Evolutionary conservation across 305 asterid species (phyloP), one percentile per base, ranked within the genome.

Genomic region (Fraxinus latifolia): DNA sequence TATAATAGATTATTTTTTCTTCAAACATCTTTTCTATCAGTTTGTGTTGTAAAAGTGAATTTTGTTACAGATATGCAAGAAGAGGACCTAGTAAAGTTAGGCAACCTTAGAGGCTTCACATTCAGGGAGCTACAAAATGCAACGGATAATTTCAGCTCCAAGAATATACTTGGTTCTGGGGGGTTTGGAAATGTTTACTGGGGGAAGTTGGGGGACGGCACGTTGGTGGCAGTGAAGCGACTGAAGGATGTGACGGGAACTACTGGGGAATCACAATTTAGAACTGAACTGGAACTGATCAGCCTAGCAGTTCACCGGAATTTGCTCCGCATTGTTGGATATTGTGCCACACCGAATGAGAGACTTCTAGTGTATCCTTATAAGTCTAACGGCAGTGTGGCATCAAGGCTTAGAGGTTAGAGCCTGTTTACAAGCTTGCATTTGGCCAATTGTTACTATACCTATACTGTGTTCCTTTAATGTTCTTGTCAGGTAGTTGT

Each of bases 381-480:
- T 80, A 96, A 94, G 99, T 87, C 94, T 36, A 96, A 96, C 79
- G 98, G 99, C 53, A 96, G 99, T 36, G 96, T 94, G 36, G 97
- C 99, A 0, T 86, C 97, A 0, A 88, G 97, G 65, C 97, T 96
- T 68, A 85, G 93, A 96, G 97, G 60, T 50, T 50, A 50, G 60
- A 50, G 19, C 58, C 58, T 47, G 58, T 47, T 47, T 14, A 47
- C 55, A 44, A 44, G 58, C 19, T 47, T 47, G 19, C 58, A 47
- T 47, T 14, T 47, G 58, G 19, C 19, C 58, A 14, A 47, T 47
- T 47, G 19, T 47, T 47, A 47, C 7, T 47, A 47, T 14, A 47
- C 19, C 58, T 14, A 47, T 47, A 14, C 6, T 47, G 58, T 47
- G 58, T 47, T 47, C 19, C 19, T 47, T 47, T 47, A 47, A 12